phyloP scores from a whole-genome alignment of 2,329 filamentous ascomycete species.

The Diaporthe ampelina region DNA sequence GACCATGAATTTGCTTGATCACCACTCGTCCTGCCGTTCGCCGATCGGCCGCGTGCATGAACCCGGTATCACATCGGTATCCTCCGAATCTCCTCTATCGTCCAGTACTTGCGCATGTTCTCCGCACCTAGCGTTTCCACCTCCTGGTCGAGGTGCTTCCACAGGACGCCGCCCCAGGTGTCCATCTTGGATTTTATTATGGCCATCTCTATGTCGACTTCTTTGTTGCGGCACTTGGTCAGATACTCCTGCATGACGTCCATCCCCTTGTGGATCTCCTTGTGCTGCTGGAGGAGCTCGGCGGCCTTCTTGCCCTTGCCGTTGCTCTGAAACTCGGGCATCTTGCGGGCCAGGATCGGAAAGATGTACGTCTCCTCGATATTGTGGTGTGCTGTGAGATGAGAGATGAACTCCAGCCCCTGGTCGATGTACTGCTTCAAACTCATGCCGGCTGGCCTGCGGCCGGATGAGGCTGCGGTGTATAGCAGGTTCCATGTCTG shows the following conservation, averaged over 20 bases:
- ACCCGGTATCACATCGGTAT: slow-evolving; percentile 72
- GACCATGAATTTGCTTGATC: background rate
- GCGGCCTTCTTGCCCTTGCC: slow-evolving; percentile 44
- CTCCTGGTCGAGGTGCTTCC: slow-evolving; percentile 88
- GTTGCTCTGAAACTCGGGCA: slow-evolving; percentile 79
- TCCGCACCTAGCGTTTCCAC: slow-evolving; percentile 83
- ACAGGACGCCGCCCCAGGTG: slow-evolving; percentile 81
- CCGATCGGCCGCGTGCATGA: background rate
- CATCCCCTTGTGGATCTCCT: slow-evolving; percentile 82
- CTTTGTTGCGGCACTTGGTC: slow-evolving; percentile 70
- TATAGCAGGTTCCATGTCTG: slow-evolving; percentile 80
- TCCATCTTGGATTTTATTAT: slow-evolving; percentile 82
- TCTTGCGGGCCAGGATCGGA: slow-evolving; percentile 80
- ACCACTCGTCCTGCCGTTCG: background rate
- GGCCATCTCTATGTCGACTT: slow-evolving; percentile 68
- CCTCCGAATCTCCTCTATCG: slow-evolving; percentile 77
- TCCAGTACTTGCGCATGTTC: slow-evolving; percentile 91
- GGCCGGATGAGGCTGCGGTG: slow-evolving; percentile 70
- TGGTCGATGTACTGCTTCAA: slow-evolving; percentile 77
- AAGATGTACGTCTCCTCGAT: slow-evolving; percentile 90
- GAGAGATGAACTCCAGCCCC: slow-evolving; percentile 77
- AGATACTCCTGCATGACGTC: slow-evolving; percentile 78
- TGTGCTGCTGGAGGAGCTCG: slow-evolving; percentile 80
- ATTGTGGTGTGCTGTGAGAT: slow-evolving; percentile 82
- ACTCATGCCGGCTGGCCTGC: slow-evolving; percentile 74